These are phyloP conservation scores for Onygenales sp. DNA, from an alignment of 2,329 filamentous ascomycete species.

Conservation along the genomic window DNA sequence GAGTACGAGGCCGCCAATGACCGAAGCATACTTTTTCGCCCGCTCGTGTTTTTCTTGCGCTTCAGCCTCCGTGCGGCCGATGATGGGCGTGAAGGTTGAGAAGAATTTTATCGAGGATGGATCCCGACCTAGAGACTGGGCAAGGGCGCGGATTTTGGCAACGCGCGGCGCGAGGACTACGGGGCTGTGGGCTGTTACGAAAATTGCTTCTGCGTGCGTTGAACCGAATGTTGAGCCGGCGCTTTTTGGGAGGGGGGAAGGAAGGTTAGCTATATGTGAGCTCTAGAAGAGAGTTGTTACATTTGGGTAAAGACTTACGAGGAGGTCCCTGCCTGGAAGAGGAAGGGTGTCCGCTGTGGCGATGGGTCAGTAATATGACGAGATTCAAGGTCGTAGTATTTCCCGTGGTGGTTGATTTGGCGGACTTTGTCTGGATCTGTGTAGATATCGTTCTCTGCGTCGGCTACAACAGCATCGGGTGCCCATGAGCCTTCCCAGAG, in stretches of 20 bases:
- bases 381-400: slow-evolving; percentile 41
- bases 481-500: slow-evolving; percentile 50
- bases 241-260: neutral
- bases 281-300: neutral
- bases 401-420: slow-evolving; percentile 51
- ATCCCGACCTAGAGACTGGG: slow-evolving; percentile 44
- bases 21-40: slow-evolving; percentile 43
- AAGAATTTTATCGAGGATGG: slow-evolving; percentile 50
- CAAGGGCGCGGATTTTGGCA: slow-evolving; percentile 43
- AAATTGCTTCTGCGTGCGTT: slow-evolving; percentile 52
- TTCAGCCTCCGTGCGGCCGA: slow-evolving; percentile 44
- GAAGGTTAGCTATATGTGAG: neutral
- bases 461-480: slow-evolving; percentile 46
- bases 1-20: slow-evolving; percentile 46
- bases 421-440: slow-evolving; percentile 51
- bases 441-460: slow-evolving; percentile 47
- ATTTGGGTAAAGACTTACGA: slow-evolving; percentile 12
- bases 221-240: slow-evolving; percentile 50
- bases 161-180: slow-evolving; percentile 42
- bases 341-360: slow-evolving; percentile 47
- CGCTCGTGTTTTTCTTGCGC: slow-evolving; percentile 45
- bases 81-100: slow-evolving; percentile 41
- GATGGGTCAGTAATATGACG: slow-evolving; percentile 46
- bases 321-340: slow-evolving; percentile 53
- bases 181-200: slow-evolving; percentile 47